Percentiles rank a stretch among this genome's conserved stretches.
These are phyloP conservation scores for Planoprotostelium fungivorum DNA, from an alignment of 78 protist genomes.

Conservation along the genomic window DNA sequence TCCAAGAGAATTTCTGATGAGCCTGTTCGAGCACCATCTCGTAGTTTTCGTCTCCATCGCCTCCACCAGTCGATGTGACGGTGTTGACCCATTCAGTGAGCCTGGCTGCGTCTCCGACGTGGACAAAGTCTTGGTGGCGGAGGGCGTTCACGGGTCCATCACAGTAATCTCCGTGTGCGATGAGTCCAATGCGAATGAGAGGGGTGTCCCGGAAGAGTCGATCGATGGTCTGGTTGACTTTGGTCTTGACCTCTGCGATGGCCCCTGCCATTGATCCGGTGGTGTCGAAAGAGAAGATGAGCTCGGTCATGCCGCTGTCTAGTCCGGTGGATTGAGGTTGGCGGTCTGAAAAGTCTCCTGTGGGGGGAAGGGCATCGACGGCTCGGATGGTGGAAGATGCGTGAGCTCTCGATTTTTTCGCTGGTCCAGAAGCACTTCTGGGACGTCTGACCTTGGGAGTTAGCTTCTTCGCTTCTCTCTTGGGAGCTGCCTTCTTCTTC, in stretches of 20 bases:
- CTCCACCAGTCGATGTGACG: conserved; percentile 27
- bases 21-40: conserved; percentile 31
- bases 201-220: conserved; percentile 35
- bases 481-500: too few relatives aligned
- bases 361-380: too few relatives aligned
- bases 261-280: conserved; percentile 25
- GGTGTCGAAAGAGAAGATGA: conserved; percentile 52
- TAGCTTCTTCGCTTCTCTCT: too few relatives aligned
- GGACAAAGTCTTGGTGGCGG: neutral
- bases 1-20: conserved; percentile 24
- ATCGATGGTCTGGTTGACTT: conserved; percentile 23
- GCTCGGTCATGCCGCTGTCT: too few relatives aligned
- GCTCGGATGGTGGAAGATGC: too few relatives aligned
- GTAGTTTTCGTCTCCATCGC: conserved; percentile 38
- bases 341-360: too few relatives aligned
- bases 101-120: conserved; percentile 5
- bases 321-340: too few relatives aligned
- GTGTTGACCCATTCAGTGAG: conserved; percentile 1
- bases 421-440: too few relatives aligned
- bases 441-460: too few relatives aligned
- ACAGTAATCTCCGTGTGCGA: conserved; percentile 50
- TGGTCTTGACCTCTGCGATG: conserved; percentile 7
- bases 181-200: conserved; percentile 26
- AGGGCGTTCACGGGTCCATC: conserved; percentile 24
- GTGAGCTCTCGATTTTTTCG: too few relatives aligned